Conservation (phyloP, 2,329 filamentous ascomycete species). For the Beauveria brongniartii region DNA sequence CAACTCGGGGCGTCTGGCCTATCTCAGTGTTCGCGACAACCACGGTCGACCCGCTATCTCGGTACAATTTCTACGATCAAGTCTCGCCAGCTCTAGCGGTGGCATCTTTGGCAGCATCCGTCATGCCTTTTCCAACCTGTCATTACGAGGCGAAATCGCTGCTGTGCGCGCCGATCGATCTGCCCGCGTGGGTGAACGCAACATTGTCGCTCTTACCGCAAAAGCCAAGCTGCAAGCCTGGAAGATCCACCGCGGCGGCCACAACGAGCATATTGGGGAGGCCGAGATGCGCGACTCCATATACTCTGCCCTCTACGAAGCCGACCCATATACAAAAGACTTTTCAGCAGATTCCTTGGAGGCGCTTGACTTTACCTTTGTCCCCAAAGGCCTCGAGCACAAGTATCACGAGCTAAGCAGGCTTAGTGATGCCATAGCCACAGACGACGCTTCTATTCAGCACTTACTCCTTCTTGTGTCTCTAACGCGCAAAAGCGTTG, state of each 20-base stretch:
- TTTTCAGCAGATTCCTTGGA: slow-evolving; percentile 55
- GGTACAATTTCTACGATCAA: slow-evolving; percentile 65
- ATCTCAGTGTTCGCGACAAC: slow-evolving; percentile 75
- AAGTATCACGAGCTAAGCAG: slow-evolving; percentile 44
- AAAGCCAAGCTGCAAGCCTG: slow-evolving; percentile 75
- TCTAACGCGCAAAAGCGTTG: slow-evolving; percentile 41
- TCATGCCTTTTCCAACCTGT: slow-evolving; percentile 62
- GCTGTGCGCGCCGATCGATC: slow-evolving; percentile 70
- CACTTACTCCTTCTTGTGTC: slow-evolving; percentile 56
- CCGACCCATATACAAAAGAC: slow-evolving; percentile 39
- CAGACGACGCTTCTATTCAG: slow-evolving; percentile 43
- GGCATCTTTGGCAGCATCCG: slow-evolving; percentile 78
- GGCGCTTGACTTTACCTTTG: slow-evolving; percentile 72
- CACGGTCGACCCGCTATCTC: slow-evolving; percentile 79
- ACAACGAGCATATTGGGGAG: slow-evolving; percentile 66
- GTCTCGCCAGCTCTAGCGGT: slow-evolving; percentile 44
- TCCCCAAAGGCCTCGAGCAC: slow-evolving; percentile 42
- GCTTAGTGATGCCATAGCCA: slow-evolving; percentile 40
- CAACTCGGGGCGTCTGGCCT: slow-evolving; percentile 77
- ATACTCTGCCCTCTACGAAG: slow-evolving; percentile 49
- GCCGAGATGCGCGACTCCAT: slow-evolving; percentile 62
- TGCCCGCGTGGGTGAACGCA: slow-evolving; percentile 70
- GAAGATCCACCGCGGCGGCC: slow-evolving; percentile 82
- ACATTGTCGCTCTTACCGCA: slow-evolving; percentile 70
- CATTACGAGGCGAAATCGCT: slow-evolving; percentile 67